A percentile compares a stretch with the other conserved stretches of the same genome.
Conservation (phyloP, 306 rosid genomes). For the Senna siamea region DNA sequence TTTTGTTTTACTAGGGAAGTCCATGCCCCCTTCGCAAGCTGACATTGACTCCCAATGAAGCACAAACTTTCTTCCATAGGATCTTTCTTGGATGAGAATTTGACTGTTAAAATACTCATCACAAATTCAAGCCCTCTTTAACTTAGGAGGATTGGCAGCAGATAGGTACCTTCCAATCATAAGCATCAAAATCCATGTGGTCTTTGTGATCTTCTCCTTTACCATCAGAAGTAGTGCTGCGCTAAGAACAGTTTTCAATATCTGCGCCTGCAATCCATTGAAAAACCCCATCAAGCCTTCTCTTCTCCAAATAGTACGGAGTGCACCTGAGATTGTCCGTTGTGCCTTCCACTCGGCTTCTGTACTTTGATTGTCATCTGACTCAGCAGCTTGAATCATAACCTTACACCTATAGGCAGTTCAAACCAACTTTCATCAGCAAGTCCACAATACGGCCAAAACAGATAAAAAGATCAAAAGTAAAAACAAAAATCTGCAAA, state of each 20-base stretch:
- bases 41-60: not conserved
- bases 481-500: slow-evolving; percentile 14
- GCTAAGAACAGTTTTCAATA: slow-evolving; percentile 90
- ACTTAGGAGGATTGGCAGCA: slow-evolving; percentile 48
- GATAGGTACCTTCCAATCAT: slow-evolving; percentile 63
- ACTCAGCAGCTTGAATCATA: slow-evolving; percentile 86
- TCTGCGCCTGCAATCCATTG: slow-evolving; percentile 92
- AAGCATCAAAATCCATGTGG: slow-evolving; percentile 74
- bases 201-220: slow-evolving; percentile 86
- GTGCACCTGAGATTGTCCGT: slow-evolving; percentile 73
- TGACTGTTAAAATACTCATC: slow-evolving; percentile 5
- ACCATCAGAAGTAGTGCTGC: slow-evolving; percentile 90
- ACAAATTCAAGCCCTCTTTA: slow-evolving; percentile 55
- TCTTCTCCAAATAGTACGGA: slow-evolving; percentile 70
- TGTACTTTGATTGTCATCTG: slow-evolving; percentile 49
- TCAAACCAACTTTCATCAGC: slow-evolving; percentile 36
- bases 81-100: slow-evolving; percentile 29
- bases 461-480: slow-evolving; percentile 19
- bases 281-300: slow-evolving; percentile 88
- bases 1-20: slow-evolving; percentile 3
- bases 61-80: slow-evolving; percentile 31
- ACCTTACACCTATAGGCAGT: slow-evolving; percentile 76
- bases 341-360: slow-evolving; percentile 55
- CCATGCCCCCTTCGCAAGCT: not conserved
- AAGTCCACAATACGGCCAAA: slow-evolving; percentile 24